Base-by-base conservation (phyloP, 2,329 filamentous ascomycete species). In the Ceratocystis colombiana region DNA sequence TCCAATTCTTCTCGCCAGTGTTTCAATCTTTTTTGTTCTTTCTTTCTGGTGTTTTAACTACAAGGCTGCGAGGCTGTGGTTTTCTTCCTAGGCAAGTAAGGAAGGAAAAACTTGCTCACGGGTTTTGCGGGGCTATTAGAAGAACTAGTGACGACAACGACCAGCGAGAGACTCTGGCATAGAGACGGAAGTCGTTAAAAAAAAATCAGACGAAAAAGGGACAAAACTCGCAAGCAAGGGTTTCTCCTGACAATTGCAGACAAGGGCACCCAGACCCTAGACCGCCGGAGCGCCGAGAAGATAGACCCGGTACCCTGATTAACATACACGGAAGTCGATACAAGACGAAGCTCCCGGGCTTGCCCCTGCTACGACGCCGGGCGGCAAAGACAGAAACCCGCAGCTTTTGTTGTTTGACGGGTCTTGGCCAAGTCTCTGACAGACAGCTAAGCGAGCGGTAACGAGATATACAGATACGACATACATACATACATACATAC, bases 401-500 rank as follows among this genome's bases (percentile, higher is more conserved):
- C 37, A 2, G 37, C 3, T 15, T 41, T 41, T 15, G 4, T 41
- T 12, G 10, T 15, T 15, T 41, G 10, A 41, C 37, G 37, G 37
- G 37, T 12, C 37, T 4, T 41, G 37, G 37, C 37, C 37, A 41
- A 15, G 37, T 41, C 37, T 41, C 12, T 15, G 1, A 41, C 37
- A 41, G 12, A 41, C 37, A 10, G 12, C 37, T 41, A 12, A 10
- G 37, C 37, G 8, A 41, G 37, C 37, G 37, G 37, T 41, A 3
- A 15, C 33, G 20, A 55, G 30, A 45, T 45, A 41, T 50, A 30
- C 15, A 61, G 22, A 61, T 6, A 20, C 10, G 37, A 20, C 22
- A 37, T 55, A 30, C 46, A n/a, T 20, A 64, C 62, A 5, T 22
- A 15, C 64, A 66, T 12, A 33, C 30, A 33, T 22, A 44, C 62